Evolutionary conservation across 2,329 filamentous ascomycete species (phyloP).

Genomic region (Apiospora pterosperma): DNA sequence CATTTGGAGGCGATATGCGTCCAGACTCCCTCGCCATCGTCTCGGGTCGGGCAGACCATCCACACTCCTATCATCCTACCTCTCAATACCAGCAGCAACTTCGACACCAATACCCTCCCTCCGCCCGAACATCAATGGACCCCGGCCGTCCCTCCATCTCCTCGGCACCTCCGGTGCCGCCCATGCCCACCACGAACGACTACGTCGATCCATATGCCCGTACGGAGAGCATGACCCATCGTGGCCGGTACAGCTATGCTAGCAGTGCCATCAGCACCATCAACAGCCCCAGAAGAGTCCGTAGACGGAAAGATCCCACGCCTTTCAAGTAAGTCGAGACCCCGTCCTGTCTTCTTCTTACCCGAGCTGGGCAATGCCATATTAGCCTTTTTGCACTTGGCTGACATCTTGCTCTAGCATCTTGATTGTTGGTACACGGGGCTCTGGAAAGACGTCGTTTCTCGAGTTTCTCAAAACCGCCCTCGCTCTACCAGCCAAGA

Average conservation of each 20-base stretch:
- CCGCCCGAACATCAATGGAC: conserved; percentile 52
- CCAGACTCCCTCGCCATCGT: conserved; percentile 30
- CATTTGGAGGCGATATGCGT: conserved; percentile 31
- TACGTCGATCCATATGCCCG: conserved; percentile 72
- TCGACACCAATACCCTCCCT: conserved; percentile 28
- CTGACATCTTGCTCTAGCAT: conserved; percentile 54
- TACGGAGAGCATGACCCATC: conserved; percentile 93
- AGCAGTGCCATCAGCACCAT: conserved; percentile 87
- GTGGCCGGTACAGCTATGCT: conserved; percentile 93
- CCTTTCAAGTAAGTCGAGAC: conserved; percentile 83
- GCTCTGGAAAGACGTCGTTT: conserved; percentile 93
- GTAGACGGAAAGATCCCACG: conserved; percentile 93
- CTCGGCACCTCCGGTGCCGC: conserved; percentile 56
- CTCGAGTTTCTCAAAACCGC: conserved; percentile 91
- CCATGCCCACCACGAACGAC: conserved; percentile 45
- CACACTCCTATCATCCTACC: conserved; percentile 27
- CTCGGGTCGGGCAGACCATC: conserved; percentile 28
- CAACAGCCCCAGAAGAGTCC: conserved; percentile 87
- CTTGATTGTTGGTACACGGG: conserved; percentile 82
- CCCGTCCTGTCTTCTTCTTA: not conserved
- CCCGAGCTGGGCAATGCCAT: not conserved
- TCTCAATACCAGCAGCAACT: conserved; percentile 26
- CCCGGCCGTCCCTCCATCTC: conserved; percentile 38
- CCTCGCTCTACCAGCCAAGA: conserved; percentile 77
- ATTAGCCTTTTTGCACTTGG: conserved; percentile 7